These are phyloP conservation scores for Arabis hirsuta DNA, from an alignment of 345 rosid species.

Conservation along the genomic window DNA sequence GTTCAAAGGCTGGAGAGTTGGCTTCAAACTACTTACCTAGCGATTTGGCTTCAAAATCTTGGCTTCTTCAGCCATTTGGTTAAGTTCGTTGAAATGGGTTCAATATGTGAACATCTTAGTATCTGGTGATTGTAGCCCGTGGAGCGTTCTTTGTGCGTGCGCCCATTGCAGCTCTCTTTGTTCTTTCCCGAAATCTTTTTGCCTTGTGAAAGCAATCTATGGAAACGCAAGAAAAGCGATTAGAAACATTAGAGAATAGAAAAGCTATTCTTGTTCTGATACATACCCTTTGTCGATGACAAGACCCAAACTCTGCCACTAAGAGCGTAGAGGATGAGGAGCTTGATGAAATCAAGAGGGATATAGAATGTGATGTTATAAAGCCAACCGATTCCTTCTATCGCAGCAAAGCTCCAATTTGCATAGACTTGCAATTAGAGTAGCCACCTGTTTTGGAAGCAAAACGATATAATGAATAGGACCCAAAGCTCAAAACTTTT, in stretches of 20 bases:
- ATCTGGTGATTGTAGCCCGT: constrained; percentile 91
- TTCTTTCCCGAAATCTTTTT: constrained; percentile 96
- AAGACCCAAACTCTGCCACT: constrained; percentile 99
- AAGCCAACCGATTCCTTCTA: constrained; percentile 98
- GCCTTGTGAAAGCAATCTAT: constrained; percentile 95
- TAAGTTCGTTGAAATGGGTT: constrained; percentile 81
- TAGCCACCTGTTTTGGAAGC: constrained; percentile 67
- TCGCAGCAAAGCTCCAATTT: constrained; percentile 91
- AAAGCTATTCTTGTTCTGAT: not conserved
- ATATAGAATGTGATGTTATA: constrained; percentile 82
- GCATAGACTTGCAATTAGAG: constrained; percentile 94
- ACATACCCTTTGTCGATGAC: constrained; percentile 98
- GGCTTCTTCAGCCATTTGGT: constrained; percentile 96
- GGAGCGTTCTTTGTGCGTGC: constrained; percentile 95
- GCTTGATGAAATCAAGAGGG: constrained; percentile 91
- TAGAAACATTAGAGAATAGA: not conserved
- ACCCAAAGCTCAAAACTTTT: not conserved
- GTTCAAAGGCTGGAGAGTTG: not conserved
- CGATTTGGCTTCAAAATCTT: constrained; percentile 92
- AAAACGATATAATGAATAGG: not conserved
- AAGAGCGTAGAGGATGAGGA: constrained; percentile 87
- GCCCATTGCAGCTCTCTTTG: constrained; percentile 99
- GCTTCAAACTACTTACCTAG: constrained; percentile 54
- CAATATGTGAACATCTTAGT: constrained; percentile 89
- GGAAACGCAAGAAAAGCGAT: not conserved